phyloP scores from a whole-genome alignment of 2,329 filamentous ascomycete genomes.

The Penicillium sp. region DNA sequence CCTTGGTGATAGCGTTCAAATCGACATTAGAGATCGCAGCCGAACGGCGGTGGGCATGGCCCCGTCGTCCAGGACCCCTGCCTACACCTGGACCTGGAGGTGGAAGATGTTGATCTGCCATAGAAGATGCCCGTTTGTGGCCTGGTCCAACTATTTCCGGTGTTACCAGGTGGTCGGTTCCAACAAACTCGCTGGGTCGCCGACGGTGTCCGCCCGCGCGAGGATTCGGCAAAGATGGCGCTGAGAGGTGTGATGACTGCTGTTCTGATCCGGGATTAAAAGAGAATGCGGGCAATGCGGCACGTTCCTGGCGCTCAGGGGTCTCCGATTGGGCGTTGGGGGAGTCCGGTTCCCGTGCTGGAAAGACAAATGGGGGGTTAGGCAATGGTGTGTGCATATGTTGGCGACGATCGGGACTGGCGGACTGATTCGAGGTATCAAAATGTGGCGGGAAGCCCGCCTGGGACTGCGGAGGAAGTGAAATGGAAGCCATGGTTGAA shows the following conservation, averaged over 20 bases:
- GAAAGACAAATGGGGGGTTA: constrained; percentile 67
- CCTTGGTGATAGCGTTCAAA: constrained; percentile 57
- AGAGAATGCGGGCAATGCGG: constrained; percentile 40
- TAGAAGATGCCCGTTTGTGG: constrained; percentile 24
- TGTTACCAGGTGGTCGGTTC: constrained; percentile 57
- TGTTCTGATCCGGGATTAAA: constrained; percentile 36
- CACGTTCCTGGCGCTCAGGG: constrained; percentile 44
- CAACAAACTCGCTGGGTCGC: constrained; percentile 83
- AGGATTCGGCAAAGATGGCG: constrained; percentile 51
- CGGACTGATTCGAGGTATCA: constrained; percentile 20
- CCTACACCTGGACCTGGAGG: constrained; percentile 42
- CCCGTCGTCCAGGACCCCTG: constrained; percentile 57
- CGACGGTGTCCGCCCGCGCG: constrained; percentile 66
- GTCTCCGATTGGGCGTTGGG: constrained; percentile 41
- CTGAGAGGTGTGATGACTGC: constrained; percentile 50
- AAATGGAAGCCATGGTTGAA: constrained; percentile 39
- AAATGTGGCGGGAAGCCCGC: constrained; percentile 32
- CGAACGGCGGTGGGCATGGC: constrained; percentile 79
- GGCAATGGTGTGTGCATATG: constrained; percentile 44
- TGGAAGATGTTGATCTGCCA: constrained; percentile 30
- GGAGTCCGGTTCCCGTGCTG: constrained; percentile 47
- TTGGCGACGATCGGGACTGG: constrained; percentile 26
- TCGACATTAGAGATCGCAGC: constrained; percentile 81
- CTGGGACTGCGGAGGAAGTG: constrained; percentile 33
- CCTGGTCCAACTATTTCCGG: constrained; percentile 63